Conservation (phyloP, 2,329 filamentous ascomycete species). For the Penicillium oxalicum region DNA sequence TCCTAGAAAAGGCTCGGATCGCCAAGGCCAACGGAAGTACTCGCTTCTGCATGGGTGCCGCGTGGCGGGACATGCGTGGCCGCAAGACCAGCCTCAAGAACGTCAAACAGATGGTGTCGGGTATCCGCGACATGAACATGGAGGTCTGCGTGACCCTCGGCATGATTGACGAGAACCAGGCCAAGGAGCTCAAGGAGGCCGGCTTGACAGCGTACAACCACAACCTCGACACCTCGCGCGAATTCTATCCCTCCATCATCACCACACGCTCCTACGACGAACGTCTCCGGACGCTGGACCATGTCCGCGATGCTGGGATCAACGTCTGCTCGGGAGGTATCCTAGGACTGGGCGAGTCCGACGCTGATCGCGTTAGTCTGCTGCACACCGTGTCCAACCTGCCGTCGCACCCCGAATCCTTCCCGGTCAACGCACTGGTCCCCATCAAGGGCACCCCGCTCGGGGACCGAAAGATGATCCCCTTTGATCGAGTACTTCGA, state of each 20-base stretch:
- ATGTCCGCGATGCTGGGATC: constrained; percentile 80
- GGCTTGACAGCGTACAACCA: constrained; percentile 91
- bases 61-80: constrained; percentile 90
- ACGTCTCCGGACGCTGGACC: constrained; percentile 67
- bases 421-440: constrained; percentile 85
- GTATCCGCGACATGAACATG: constrained; percentile 76
- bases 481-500: constrained; percentile 71
- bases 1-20: constrained; percentile 68
- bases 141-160: constrained; percentile 90
- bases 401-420: constrained; percentile 77
- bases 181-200: constrained; percentile 72
- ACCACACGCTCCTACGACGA: constrained; percentile 84
- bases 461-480: constrained; percentile 64
- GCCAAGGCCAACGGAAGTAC: constrained; percentile 82
- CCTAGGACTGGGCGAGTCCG: constrained; percentile 72
- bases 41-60: constrained; percentile 91
- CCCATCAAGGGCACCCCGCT: constrained; percentile 86
- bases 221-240: constrained; percentile 83
- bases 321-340: constrained; percentile 90
- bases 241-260: constrained; percentile 83
- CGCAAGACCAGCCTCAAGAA: constrained; percentile 78
- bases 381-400: constrained; percentile 77
- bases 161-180: constrained; percentile 80
- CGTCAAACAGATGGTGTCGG: constrained; percentile 78
- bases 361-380: constrained; percentile 73